Base-by-base conservation (phyloP, 768 basidiomycete species). In the Boletellus ananas region DNA sequence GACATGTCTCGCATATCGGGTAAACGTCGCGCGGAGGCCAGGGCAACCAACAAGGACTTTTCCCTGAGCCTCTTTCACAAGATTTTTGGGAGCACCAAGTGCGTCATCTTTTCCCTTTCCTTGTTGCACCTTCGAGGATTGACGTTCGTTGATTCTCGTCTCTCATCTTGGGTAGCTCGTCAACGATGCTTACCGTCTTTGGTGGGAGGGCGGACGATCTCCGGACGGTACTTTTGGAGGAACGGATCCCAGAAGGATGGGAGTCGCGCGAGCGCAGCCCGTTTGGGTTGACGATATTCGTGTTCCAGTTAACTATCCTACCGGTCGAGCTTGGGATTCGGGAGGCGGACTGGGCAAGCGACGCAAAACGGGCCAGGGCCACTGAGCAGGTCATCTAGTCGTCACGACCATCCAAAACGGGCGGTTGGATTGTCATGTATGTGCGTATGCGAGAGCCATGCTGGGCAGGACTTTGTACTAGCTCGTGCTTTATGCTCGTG, bases 41-140 rank as follows among this genome's bases (percentile, higher is more conserved):
- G 71, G 34, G 70, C 59, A 2, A 67, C 58, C 9, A 92, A 92
- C 66, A 72, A 74, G 0, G 74, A 84, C 7, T 91, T 77, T 56
- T 72, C 78, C 4, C 68, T 80, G 3, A 71, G 65, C 42, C 56
- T 64, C 4, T 63, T 72, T 49, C 88, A 90, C 61, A 81, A 77
- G 61, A 56, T 80, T 23, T 89, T 91, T 59, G 84, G 83, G 4
- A 81, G 80, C 43, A 61, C 84, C 34, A 87, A 89, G 87, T 89
- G 58, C 46, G 81, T 25, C 23, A 6, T 72, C 13, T 12, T 29
- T 29, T 29, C 10, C 27, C 10, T 29, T 4, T 11, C 6, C 25
- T 6, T 35, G 14, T 3, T 25, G 34, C 2, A 6, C 23, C 23
- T 18, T n/a, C 33, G 23, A 9, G 18, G 14, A 45, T 35, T 40